Base-by-base conservation (phyloP, 192 early-diverging fungal species). In the Thoreauomyces humboldtii region DNA sequence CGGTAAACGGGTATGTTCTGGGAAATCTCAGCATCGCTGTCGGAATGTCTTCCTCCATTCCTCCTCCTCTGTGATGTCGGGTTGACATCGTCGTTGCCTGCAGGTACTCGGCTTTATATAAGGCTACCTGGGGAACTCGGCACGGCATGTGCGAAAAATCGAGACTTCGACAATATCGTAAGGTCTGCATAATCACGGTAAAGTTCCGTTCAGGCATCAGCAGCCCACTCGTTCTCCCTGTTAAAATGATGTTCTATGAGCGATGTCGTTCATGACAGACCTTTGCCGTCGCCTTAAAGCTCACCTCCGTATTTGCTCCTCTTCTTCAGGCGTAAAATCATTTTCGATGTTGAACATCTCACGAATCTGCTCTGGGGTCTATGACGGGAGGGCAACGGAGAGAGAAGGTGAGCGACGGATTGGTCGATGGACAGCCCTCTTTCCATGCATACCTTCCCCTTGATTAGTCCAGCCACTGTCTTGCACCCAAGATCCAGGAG, bases 401-500 rank as follows among this genome's bases (percentile, higher is more conserved):
- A 15, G 21, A 41, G 35, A 38, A 32, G 38, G 19, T 3, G 19
- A 38, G 44, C n/a, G 19, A 46, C 4, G n/a, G n/a, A n/a, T n/a
- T n/a, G n/a, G n/a, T n/a, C n/a, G n/a, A n/a, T n/a, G n/a, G n/a
- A n/a, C n/a, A n/a, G n/a, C n/a, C n/a, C n/a, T n/a, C n/a, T n/a
- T n/a, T n/a, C n/a, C n/a, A n/a, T n/a, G n/a, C n/a, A n/a, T 25
- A 70, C 68, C 79, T 98, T 98, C 35, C 92, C 92, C 73, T 92
- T 92, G 75, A 99, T 90, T 92, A 95, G 92, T 71, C 96, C 96
- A 53, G 96, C 96, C 41, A 98, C 92, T 2, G 94, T 94, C 81
- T 97, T 98, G 84, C 96, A 99, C 7, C 93, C 92, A 51, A 99
- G 81, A 77, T 99, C 94, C 44, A 99, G 79, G 45, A 99, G 82